These are phyloP conservation scores for Saccharomycopsis selenospora DNA, from an alignment of 805 yeast genomes.

Conservation along the genomic window DNA sequence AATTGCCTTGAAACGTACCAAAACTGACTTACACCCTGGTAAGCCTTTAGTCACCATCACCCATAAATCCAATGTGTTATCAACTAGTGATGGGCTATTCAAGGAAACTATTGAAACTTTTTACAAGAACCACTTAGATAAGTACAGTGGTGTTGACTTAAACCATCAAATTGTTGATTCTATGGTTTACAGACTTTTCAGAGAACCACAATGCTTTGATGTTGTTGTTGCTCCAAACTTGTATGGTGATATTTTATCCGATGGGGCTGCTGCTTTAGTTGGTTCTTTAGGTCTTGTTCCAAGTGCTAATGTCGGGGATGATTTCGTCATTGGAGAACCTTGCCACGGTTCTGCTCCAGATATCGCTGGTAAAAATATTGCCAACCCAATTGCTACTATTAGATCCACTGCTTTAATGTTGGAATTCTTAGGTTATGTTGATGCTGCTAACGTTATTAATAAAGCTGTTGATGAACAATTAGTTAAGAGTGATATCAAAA, in stretches of 20 bases:
- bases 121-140: conserved; percentile 33
- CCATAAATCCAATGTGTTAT: conserved; percentile 92
- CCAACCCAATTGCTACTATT: conserved; percentile 97
- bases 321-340: conserved; percentile 97
- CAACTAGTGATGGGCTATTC: conserved; percentile 91
- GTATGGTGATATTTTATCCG: conserved; percentile 94
- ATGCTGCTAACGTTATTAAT: conserved; percentile 87
- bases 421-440: conserved; percentile 88
- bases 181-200: conserved; percentile 98
- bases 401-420: conserved; percentile 96
- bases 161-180: conserved; percentile 98
- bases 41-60: conserved; percentile 62
- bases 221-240: conserved; percentile 98
- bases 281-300: conserved; percentile 98
- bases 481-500: conserved; percentile 58
- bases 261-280: conserved; percentile 97
- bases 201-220: conserved; percentile 96
- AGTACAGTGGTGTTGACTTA: conserved; percentile 53
- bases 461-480: conserved; percentile 92
- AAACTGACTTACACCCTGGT: conserved; percentile 13
- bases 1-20: conserved; percentile 77
- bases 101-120: conserved; percentile 73
- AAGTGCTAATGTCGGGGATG: conserved; percentile 94
- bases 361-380: conserved; percentile 89
- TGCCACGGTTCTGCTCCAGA: conserved; percentile 99